These are phyloP conservation scores for Protomyces arabidopsidicola DNA, from an alignment of 1,139 yeast genomes.

Conservation along the genomic window DNA sequence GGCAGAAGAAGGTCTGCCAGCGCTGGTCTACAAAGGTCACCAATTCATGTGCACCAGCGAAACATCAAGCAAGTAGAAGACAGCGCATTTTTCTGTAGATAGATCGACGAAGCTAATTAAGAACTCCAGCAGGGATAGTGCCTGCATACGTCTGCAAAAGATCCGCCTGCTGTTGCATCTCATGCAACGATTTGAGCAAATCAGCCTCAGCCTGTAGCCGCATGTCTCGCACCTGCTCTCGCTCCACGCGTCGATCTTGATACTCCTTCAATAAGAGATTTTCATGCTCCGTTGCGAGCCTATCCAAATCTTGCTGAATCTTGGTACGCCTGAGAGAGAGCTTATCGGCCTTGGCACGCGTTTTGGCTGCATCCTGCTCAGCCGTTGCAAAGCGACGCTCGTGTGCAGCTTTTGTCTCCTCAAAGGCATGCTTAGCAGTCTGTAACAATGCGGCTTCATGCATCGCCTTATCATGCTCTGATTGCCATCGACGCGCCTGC, in stretches of 20 bases:
- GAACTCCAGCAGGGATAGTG: neutral
- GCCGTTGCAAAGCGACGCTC: constrained; percentile 1
- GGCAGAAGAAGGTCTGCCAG: neutral
- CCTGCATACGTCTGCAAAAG: constrained; percentile 1
- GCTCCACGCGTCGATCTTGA: neutral
- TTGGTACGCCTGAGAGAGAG: constrained; percentile 16
- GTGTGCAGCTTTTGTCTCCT: neutral
- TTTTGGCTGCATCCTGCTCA: constrained; percentile 5
- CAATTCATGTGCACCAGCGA: neutral
- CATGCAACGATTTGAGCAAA: constrained; percentile 18
- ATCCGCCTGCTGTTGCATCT: constrained; percentile 10
- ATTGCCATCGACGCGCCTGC: constrained; percentile 1
- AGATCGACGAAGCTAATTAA: no score
- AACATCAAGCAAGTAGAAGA: neutral
- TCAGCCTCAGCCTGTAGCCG: constrained; percentile 19
- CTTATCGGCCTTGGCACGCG: constrained; percentile 19
- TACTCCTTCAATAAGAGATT: neutral
- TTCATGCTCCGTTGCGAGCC: constrained; percentile 13
- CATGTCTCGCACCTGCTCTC: constrained; percentile 3
- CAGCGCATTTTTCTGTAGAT: no score
- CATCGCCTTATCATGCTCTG: constrained; percentile 1
- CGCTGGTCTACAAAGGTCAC: neutral
- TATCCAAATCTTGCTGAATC: constrained; percentile 22
- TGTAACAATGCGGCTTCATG: constrained; percentile 6
- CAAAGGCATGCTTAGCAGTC: constrained; percentile 1